These are phyloP conservation scores for Vairimorpha apis DNA, from an alignment of 371 early-diverging fungal genomes.

Conservation along the genomic window DNA sequence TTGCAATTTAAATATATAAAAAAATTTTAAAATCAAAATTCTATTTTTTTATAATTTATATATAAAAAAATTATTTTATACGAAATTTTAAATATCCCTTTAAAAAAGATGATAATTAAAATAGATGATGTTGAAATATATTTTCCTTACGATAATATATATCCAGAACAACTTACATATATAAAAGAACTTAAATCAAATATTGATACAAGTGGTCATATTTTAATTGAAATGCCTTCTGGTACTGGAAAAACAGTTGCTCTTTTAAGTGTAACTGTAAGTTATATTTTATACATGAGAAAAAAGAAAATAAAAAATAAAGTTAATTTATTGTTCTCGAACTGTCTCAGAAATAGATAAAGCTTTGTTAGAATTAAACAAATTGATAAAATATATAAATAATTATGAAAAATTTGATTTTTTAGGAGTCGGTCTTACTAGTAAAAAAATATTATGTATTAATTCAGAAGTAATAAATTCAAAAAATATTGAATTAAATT, in stretches of 20 bases:
- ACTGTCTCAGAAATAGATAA: constrained; percentile 95
- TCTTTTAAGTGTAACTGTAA: constrained; percentile 84
- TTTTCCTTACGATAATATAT: constrained; percentile 96
- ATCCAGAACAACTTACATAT: constrained; percentile 96
- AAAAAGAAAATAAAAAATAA: constrained; percentile 57
- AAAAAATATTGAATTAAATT: constrained; percentile 34
- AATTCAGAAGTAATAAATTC: constrained; percentile 68
- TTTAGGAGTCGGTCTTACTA: constrained; percentile 83
- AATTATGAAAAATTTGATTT: constrained; percentile 67
- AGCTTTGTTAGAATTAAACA: constrained; percentile 84
- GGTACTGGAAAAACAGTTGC: constrained; percentile 98
- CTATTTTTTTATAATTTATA: too few relatives aligned
- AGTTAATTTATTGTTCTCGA: constrained; percentile 93
- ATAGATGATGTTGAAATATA: constrained; percentile 83
- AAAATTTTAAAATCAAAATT: too few relatives aligned
- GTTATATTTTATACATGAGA: constrained; percentile 67
- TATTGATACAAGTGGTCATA: constrained; percentile 82
- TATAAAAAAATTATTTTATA: too few relatives aligned
- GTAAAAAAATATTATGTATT: constrained; percentile 86
- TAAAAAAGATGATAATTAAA: constrained; percentile 63
- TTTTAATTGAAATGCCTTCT: constrained; percentile 96
- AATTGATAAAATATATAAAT: constrained; percentile 75
- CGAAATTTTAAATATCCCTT: too few relatives aligned
- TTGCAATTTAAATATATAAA: too few relatives aligned
- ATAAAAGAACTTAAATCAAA: constrained; percentile 86